Conservation (phyloP, 257 asterid genomes). For the Nicotiana tomentosiformis region DNA sequence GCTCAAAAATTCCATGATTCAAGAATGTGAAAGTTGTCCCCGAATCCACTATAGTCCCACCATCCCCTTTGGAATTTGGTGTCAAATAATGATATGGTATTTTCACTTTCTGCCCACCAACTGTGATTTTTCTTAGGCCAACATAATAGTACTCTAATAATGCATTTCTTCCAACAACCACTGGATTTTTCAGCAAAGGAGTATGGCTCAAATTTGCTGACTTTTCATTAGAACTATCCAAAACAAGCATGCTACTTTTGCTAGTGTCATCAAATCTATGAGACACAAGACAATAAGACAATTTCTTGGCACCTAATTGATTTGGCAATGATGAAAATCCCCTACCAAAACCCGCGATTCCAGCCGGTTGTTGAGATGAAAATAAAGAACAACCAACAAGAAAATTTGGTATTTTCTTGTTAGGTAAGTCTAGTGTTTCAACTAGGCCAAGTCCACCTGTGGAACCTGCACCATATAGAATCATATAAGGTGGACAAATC, state of each 20-base stretch:
- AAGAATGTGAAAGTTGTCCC: conserved; percentile 72
- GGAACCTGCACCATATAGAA: conserved; percentile 69
- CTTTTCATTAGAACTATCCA: conserved; percentile 43
- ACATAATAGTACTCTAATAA: conserved; percentile 53
- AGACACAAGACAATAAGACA: conserved; percentile 72
- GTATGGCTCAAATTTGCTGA: conserved; percentile 41
- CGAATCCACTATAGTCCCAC: conserved; percentile 86
- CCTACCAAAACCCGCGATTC: conserved; percentile 80
- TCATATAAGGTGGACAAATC: conserved; percentile 73
- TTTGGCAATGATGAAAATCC: conserved; percentile 61
- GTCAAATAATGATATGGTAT: conserved; percentile 35
- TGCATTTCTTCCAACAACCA: conserved; percentile 20
- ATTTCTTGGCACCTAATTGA: conserved; percentile 63
- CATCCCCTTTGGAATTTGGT: conserved; percentile 52
- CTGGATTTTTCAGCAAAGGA: conserved; percentile 38
- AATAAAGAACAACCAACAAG: conserved; percentile 75
- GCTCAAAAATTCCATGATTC: conserved; percentile 32
- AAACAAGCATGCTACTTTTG: conserved; percentile 33
- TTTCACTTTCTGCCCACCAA: conserved; percentile 59
- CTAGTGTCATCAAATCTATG: conserved; percentile 55
- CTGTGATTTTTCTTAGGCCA: conserved; percentile 40
- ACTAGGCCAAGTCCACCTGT: conserved; percentile 66
- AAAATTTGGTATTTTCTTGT: conserved; percentile 35
- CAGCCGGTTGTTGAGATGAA: conserved; percentile 67
- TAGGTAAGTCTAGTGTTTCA: conserved; percentile 50